Evolutionary conservation across 495 filamentous ascomycete species (phyloP).

Genomic region (Neurospora sp.): DNA sequence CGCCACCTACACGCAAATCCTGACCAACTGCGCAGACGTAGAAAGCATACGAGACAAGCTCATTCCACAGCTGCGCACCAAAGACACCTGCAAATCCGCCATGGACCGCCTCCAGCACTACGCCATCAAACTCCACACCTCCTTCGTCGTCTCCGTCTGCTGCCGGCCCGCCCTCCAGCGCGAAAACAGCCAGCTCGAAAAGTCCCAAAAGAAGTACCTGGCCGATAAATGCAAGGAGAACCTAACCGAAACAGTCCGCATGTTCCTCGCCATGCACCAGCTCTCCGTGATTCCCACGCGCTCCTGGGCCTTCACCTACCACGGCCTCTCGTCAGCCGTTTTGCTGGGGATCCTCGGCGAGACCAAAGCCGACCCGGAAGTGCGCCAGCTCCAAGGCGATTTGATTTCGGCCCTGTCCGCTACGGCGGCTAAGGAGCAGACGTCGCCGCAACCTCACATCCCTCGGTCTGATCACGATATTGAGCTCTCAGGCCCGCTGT

Average conservation of each 20-base stretch:
- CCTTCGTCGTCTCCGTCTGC: slow-evolving; percentile 44
- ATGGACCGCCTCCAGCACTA: slow-evolving; percentile 45
- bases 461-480: slow-evolving; percentile 41
- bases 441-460: slow-evolving; percentile 35
- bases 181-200: slow-evolving; percentile 27
- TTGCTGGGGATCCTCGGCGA: slow-evolving; percentile 56
- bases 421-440: slow-evolving; percentile 42
- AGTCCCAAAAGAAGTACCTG: slow-evolving; percentile 34
- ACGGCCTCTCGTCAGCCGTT: slow-evolving; percentile 53
- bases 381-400: slow-evolving; percentile 45
- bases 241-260: slow-evolving; percentile 54
- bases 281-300: slow-evolving; percentile 53
- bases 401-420: slow-evolving; percentile 45
- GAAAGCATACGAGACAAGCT: slow-evolving; percentile 38
- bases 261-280: slow-evolving; percentile 59
- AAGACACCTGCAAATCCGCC: slow-evolving; percentile 43
- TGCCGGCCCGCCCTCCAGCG: slow-evolving; percentile 44
- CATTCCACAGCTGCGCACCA: slow-evolving; percentile 32
- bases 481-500: slow-evolving; percentile 44
- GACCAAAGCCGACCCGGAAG: slow-evolving; percentile 44
- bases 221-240: slow-evolving; percentile 50
- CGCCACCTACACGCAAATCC: slow-evolving; percentile 36
- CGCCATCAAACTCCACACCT: slow-evolving; percentile 43
- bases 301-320: slow-evolving; percentile 58
- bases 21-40: slow-evolving; percentile 36